phyloP scores from a whole-genome alignment of 208 protist species.

The Wallacemonas sp. region DNA sequence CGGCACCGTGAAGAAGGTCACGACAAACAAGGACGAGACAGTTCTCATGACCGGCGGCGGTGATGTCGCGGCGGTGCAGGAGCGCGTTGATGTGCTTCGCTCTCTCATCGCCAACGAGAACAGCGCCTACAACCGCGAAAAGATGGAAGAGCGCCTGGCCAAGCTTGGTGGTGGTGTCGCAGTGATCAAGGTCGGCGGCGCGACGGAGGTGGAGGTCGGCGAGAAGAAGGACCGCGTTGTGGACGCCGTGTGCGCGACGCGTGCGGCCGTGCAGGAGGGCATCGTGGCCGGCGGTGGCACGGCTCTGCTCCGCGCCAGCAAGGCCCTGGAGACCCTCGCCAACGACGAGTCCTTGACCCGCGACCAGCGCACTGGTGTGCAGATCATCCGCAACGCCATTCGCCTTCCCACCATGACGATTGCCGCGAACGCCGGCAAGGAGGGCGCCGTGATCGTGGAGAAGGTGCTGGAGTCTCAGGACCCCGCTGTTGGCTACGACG shows the following conservation, averaged over 20 bases:
- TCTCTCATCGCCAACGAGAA: slow-evolving; percentile 82
- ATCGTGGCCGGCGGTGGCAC: slow-evolving; percentile 98
- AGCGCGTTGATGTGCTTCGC: slow-evolving; percentile 93
- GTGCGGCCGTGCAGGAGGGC: slow-evolving; percentile 98
- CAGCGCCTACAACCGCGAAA: slow-evolving; percentile 97
- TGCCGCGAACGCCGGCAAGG: slow-evolving; percentile 96
- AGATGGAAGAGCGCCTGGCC: slow-evolving; percentile 97
- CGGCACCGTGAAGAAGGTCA: slow-evolving; percentile 83
- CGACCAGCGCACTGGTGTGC: slow-evolving; percentile 96
- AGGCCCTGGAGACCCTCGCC: slow-evolving; percentile 84
- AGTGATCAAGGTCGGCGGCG: slow-evolving; percentile 97
- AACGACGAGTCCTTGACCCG: slow-evolving; percentile 51
- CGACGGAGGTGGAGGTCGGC: slow-evolving; percentile 98
- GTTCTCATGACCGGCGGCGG: slow-evolving; percentile 97
- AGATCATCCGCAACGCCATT: slow-evolving; percentile 94
- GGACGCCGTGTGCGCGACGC: slow-evolving; percentile 99
- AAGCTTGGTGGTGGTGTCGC: slow-evolving; percentile 97
- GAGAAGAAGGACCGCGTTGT: slow-evolving; percentile 99
- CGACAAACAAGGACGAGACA: slow-evolving; percentile 97
- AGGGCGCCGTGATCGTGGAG: slow-evolving; percentile 97
- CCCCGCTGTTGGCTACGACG: slow-evolving; percentile 92
- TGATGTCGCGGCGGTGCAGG: slow-evolving; percentile 83
- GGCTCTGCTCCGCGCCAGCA: slow-evolving; percentile 94
- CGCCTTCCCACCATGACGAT: slow-evolving; percentile 94
- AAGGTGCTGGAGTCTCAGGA: slow-evolving; percentile 93